Percentiles rank a stretch among this genome's conserved stretches.
Evolutionary conservation across 2,329 filamentous ascomycete species (phyloP).

Genomic region (Bipolaris sorokiniana): DNA sequence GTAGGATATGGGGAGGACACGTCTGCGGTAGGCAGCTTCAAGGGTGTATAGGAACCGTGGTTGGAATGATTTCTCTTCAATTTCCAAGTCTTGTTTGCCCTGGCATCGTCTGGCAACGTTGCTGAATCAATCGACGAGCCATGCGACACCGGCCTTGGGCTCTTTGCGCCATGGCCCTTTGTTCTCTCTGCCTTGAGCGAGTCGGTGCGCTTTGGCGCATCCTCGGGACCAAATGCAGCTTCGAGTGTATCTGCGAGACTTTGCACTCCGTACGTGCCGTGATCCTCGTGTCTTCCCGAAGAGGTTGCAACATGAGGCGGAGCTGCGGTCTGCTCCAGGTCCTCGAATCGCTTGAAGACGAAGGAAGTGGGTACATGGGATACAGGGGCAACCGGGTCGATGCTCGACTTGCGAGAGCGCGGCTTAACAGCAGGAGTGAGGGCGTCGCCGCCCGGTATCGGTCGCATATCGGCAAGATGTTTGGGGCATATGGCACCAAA

Average conservation of each 20-base stretch:
- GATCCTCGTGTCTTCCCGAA: conserved; percentile 30
- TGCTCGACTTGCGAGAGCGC: conserved; percentile 48
- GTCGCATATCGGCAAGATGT: conserved; percentile 36
- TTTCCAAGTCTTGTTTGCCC: conserved; percentile 27
- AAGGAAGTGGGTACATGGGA: conserved; percentile 61
- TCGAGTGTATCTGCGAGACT: conserved; percentile 62
- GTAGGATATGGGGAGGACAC: conserved; percentile 54
- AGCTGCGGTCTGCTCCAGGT: conserved; percentile 52
- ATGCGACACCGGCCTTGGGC: conserved; percentile 28
- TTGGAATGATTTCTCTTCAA: conserved; percentile 32
- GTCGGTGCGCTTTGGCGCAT: conserved; percentile 28
- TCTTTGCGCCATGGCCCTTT: conserved; percentile 42
- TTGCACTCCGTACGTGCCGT: conserved; percentile 63
- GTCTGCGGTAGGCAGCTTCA: conserved; percentile 35
- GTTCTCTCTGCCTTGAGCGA: conserved; percentile 33
- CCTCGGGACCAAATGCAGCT: conserved; percentile 48
- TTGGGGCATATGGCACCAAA: conserved; percentile 13
- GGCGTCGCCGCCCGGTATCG: conserved; percentile 46
- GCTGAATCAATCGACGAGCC: conserved; percentile 27
- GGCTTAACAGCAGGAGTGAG: conserved; percentile 39
- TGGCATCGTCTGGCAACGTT: conserved; percentile 28
- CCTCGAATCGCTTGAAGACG: conserved; percentile 63
- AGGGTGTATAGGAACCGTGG: conserved; percentile 29
- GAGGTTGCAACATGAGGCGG: conserved; percentile 25
- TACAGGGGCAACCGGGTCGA: conserved; percentile 40